Evolutionary conservation across 116 monocot genomes (phyloP).

Genomic region (Trichopus zeylanicus): DNA sequence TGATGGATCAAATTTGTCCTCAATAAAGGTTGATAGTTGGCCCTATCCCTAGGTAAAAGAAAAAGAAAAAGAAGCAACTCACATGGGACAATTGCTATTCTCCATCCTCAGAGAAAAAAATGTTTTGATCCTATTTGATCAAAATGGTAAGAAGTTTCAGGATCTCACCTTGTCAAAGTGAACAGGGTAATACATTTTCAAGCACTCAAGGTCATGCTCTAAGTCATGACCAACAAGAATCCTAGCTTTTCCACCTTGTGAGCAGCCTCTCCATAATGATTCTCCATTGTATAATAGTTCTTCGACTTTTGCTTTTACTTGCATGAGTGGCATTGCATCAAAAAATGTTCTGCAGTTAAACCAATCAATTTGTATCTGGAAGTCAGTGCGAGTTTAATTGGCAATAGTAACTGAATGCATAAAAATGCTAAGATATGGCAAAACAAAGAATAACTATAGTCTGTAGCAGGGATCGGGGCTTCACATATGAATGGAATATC

Average conservation of each 20-base stretch:
- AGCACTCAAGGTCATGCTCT: conserved; percentile 43
- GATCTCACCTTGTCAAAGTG: conserved; percentile 44
- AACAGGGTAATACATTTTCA: conserved; percentile 42
- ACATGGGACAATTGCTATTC: not conserved
- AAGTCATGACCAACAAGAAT: conserved; percentile 56
- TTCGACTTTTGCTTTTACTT: conserved; percentile 20
- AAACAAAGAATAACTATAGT: conserved; percentile 32
- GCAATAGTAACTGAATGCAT: too few relatives aligned
- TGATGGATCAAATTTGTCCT: conserved; percentile 45
- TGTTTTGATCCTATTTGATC: too few relatives aligned
- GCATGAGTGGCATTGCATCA: conserved; percentile 22
- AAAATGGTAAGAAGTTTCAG: too few relatives aligned
- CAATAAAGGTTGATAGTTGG: conserved; percentile 41
- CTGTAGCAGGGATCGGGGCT: conserved; percentile 42
- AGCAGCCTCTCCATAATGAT: conserved; percentile 19
- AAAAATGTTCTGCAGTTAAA: conserved; percentile 30
- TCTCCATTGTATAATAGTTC: conserved; percentile 47
- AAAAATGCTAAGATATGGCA: too few relatives aligned
- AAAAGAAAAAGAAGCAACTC: not conserved
- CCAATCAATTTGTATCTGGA: conserved; percentile 45
- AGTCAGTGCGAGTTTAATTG: not conserved
- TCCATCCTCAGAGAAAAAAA: too few relatives aligned
- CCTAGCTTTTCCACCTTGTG: conserved; percentile 34
- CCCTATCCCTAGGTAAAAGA: conserved; percentile 35
- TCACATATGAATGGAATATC: conserved; percentile 50